phyloP scores from a whole-genome alignment of 1,284 basidiomycete genomes.

The Cryptococcus amylolentus region DNA sequence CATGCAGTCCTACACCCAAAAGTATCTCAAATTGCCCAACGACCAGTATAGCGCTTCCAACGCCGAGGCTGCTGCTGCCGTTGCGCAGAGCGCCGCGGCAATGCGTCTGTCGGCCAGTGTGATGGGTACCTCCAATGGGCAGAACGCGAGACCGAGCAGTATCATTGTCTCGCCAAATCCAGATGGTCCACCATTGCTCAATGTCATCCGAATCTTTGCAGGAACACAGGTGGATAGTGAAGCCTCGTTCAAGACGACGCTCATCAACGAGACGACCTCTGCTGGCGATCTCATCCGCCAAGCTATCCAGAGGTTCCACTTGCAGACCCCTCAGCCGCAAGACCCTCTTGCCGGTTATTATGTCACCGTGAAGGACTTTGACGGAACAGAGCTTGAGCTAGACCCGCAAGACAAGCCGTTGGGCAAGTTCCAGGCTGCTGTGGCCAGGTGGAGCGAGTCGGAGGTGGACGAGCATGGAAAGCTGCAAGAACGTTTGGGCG shows the following conservation, averaged over 20 bases:
- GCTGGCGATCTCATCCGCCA: slow-evolving; percentile 80
- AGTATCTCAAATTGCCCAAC: slow-evolving; percentile 73
- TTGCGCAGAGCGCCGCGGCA: slow-evolving; percentile 42
- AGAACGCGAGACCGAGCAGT: slow-evolving; percentile 51
- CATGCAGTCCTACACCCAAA: slow-evolving; percentile 77
- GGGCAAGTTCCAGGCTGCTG: slow-evolving; percentile 73
- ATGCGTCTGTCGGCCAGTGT: slow-evolving; percentile 31
- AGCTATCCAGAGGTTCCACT: slow-evolving; percentile 86
- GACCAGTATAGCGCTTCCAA: slow-evolving; percentile 59
- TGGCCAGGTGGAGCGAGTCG: slow-evolving; percentile 29
- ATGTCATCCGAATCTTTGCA: slow-evolving; percentile 91
- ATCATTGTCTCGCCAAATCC: slow-evolving; percentile 51
- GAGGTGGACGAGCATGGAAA: slow-evolving; percentile 15
- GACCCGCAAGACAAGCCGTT: slow-evolving; percentile 72
- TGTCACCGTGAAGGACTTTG: slow-evolving; percentile 86
- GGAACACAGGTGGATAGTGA: slow-evolving; percentile 76
- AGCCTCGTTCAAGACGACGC: slow-evolving; percentile 94
- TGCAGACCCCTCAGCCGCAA: slow-evolving; percentile 51
- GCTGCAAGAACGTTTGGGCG: slow-evolving; percentile 20
- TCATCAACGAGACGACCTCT: slow-evolving; percentile 81
- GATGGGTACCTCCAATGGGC: slow-evolving; percentile 17
- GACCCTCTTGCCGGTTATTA: slow-evolving; percentile 64
- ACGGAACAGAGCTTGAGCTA: slow-evolving; percentile 71
- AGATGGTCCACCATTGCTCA: slow-evolving; percentile 71
- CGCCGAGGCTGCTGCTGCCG: slow-evolving; percentile 38